Percentiles rank a stretch among this genome's conserved stretches.
phyloP scores from a whole-genome alignment of 2,329 filamentous ascomycete genomes.

The Escovopsis sp. region DNA sequence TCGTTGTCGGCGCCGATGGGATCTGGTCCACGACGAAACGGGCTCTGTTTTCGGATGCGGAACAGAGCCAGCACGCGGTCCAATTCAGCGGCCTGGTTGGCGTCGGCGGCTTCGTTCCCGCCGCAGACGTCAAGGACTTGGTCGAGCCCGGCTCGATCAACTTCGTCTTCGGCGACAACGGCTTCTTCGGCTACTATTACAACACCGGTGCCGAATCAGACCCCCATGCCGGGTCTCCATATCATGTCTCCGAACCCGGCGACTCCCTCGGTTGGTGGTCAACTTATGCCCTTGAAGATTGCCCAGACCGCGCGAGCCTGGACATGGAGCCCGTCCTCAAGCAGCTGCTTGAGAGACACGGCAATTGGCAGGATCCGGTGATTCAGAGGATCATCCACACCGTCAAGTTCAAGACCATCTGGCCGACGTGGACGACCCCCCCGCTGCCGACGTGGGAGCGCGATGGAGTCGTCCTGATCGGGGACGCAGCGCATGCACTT shows the following conservation, averaged over 20 bases:
- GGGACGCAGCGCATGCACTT: constrained; percentile 11
- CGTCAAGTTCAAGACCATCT: constrained; percentile 7
- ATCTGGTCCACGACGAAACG: constrained; percentile 9
- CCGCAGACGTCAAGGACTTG: constrained; percentile 4
- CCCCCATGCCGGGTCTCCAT: constrained; percentile 8
- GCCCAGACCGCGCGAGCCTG: constrained; percentile 6
- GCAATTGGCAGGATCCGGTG: constrained; percentile 10
- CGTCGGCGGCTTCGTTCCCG: constrained; percentile 9
- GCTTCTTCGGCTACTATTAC: constrained; percentile 12
- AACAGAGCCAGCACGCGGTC: constrained; percentile 10
- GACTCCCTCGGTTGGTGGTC: constrained; percentile 11
- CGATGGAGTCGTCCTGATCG: constrained; percentile 10
- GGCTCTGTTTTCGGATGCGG: constrained; percentile 10
- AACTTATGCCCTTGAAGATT: constrained; percentile 8
- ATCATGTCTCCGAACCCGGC: constrained; percentile 7
- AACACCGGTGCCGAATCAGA: constrained; percentile 5
- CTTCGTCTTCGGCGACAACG: constrained; percentile 10
- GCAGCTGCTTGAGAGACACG: constrained; percentile 8
- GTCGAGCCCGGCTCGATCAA: constrained; percentile 11
- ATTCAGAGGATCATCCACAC: constrained; percentile 6
- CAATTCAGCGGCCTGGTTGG: constrained; percentile 12
- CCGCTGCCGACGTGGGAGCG: constrained; percentile 10
- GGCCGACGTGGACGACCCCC: constrained; percentile 10
- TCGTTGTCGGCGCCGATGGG: constrained; percentile 14
- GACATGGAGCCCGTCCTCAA: constrained; percentile 8